Percentiles rank a stretch among this genome's conserved stretches.
Conservation (phyloP, 768 basidiomycete genomes). For the Phanerodontia chrysosporium region DNA sequence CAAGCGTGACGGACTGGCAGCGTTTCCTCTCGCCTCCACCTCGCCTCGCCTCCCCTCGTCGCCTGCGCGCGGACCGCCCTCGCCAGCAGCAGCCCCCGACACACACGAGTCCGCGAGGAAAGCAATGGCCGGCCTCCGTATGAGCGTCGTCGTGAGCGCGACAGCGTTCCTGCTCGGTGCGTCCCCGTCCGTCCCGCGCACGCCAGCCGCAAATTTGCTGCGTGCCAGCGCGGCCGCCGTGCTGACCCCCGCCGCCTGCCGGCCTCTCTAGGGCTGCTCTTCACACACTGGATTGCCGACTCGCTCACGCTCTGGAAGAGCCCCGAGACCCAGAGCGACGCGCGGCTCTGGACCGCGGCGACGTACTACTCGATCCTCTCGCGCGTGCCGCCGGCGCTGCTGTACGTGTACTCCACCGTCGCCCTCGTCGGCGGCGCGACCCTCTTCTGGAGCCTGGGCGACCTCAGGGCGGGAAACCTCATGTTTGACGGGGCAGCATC, state of each 20-base stretch:
- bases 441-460: slow-evolving; percentile 74
- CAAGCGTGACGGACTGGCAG: neutral
- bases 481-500: slow-evolving; percentile 93
- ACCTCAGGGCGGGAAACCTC: slow-evolving; percentile 75
- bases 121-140: slow-evolving; percentile 63
- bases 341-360: slow-evolving; percentile 78
- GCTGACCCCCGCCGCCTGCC: neutral
- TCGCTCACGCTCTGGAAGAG: slow-evolving; percentile 87
- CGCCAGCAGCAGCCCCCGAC: neutral
- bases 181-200: slow-evolving; percentile 18
- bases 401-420: slow-evolving; percentile 55
- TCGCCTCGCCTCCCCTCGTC: slow-evolving; percentile 3
- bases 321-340: slow-evolving; percentile 66
- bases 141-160: slow-evolving; percentile 67
- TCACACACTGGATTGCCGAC: slow-evolving; percentile 93
- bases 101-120: neutral
- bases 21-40: slow-evolving; percentile 1
- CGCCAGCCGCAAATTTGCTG: neutral
- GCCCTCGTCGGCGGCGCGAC: slow-evolving; percentile 58
- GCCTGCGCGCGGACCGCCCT: neutral
- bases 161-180: slow-evolving; percentile 80
- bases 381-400: slow-evolving; percentile 52
- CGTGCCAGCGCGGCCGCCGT: neutral
- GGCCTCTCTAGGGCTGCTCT: slow-evolving; percentile 62
- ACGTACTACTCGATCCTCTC: slow-evolving; percentile 78